These are phyloP conservation scores for Rhododendron molle DNA, from an alignment of 148 eudicot species.

Conservation along the genomic window DNA sequence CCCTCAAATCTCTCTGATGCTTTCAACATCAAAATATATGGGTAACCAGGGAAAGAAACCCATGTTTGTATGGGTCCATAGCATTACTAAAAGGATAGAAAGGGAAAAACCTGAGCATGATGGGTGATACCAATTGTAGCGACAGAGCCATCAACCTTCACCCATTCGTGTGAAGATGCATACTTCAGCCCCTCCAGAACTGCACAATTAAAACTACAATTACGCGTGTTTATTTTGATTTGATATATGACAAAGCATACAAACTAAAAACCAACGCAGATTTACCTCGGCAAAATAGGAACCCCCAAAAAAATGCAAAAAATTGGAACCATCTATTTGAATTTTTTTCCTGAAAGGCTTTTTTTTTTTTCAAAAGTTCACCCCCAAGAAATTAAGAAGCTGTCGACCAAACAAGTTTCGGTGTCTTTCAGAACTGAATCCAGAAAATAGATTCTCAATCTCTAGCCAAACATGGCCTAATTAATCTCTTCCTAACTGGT, in stretches of 20 bases:
- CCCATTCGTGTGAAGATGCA: slow-evolving; percentile 88
- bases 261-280: too few species aligned
- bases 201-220: slow-evolving; percentile 17
- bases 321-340: background rate
- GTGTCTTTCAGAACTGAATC: background rate
- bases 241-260: background rate
- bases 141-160: slow-evolving; percentile 85
- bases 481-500: background rate
- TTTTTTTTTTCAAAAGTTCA: background rate
- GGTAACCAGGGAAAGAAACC: too few species aligned
- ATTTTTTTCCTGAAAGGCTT: too few species aligned
- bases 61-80: background rate
- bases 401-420: background rate
- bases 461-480: background rate
- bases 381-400: background rate
- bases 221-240: background rate
- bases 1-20: background rate
- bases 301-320: background rate
- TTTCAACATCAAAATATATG: too few species aligned
- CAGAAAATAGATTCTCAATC: background rate
- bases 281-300: too few species aligned
- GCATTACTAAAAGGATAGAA: background rate
- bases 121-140: slow-evolving; percentile 95
- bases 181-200: slow-evolving; percentile 84
- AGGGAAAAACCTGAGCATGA: slow-evolving; percentile 78